Base-by-base conservation (phyloP, 176 grass and related monocot species). In the Dactylis glomerata region DNA sequence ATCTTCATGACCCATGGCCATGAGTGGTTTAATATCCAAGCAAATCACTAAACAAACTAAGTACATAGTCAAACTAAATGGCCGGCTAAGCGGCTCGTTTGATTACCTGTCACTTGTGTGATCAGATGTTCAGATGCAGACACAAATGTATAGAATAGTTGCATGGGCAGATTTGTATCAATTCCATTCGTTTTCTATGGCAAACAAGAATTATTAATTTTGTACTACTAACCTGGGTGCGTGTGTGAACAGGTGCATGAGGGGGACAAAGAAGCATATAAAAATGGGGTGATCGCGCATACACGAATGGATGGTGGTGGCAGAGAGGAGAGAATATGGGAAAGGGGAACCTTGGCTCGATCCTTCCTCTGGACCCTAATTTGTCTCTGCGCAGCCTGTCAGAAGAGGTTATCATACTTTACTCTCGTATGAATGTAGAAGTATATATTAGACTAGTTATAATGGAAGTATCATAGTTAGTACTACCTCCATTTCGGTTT, bases 291-390 rank as follows among this genome's bases (percentile, higher is more conserved):
- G 20, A 75, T 80, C 55, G 28, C 59, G 14, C 47, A n/a, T n/a
- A 36, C 87, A 85, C 68, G 76, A 81, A 85, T 38, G 87, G 87
- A 36, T 58, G 61, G 61, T 64, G 46, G 37, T 67, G 76, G 75
- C 58, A 66, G 46, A 32, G 61, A 32, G 0, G 81, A 89, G 87
- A 81, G 87, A 89, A 89, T 85, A 84, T 85, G 68, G 82, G 87
- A 81, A 85, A 68, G 32, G 82, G 52, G 28, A 66, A 88, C 1
- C 59, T 89, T 85, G 82, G 58, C 82, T 44, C 11, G 3, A 28
- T 80, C 76, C 86, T 51, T 47, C n/a, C 77, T 45, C 42, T 85
- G 81, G 85, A 84, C 77, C 75, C 58, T 85, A 84, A 68, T 59
- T 85, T 89, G 69, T 85, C 82, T 22, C 12, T 27, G 12, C 64